Base-by-base conservation (phyloP, 2,329 filamentous ascomycete species). In the Aspergillus eucalypticola region DNA sequence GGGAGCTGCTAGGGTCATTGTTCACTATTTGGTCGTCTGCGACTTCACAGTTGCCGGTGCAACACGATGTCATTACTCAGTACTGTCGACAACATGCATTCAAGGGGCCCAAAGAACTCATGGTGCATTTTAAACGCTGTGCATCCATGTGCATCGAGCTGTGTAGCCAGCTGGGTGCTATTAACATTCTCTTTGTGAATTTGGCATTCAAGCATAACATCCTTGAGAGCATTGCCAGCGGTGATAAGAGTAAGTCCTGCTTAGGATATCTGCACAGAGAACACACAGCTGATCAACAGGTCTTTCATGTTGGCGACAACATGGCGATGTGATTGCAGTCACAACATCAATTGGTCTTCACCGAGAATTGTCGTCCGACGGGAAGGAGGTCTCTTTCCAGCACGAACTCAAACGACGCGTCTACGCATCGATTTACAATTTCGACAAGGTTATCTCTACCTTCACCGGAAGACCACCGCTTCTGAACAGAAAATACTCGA, bases 371-470 rank as follows among this genome's bases (percentile, higher is more conserved):
- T 29, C 48, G 2, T 21, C 32, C 5, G 48, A 58, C 6, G 25
- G 21, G 38, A 23, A 59, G 4, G 35, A 54, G 50, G 50, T 54
- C 2, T 54, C 56, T 0, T 54, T 54, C 5, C 50, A 59, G 41
- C 29, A 54, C 46, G 56, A 54, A 42, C 25, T 54, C 8, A 59
- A 53, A 23, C 13, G 56, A 23, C 39, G 56, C 10, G 19, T 59
- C 17, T 59, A 54, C 6, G 42, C 56, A n/a, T 51, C 56, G 7
- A 44, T 59, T 17, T 59, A 54, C 42, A 54, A 46, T 11, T 48
- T 59, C 21, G 56, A 59, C 29, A 59, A 59, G 25, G 56, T 59
- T 23, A 42, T 54, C 6, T 38, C 56, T 8, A 59, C 56, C 2
- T 42, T 59, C 3, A 56, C 19, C 5, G 27, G 23, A 8, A 42